Percentiles rank a stretch among this genome's conserved stretches.
Evolutionary conservation across 108 stramenopile genomes (phyloP).

Genomic region (Asterionellopsis glacialis): DNA sequence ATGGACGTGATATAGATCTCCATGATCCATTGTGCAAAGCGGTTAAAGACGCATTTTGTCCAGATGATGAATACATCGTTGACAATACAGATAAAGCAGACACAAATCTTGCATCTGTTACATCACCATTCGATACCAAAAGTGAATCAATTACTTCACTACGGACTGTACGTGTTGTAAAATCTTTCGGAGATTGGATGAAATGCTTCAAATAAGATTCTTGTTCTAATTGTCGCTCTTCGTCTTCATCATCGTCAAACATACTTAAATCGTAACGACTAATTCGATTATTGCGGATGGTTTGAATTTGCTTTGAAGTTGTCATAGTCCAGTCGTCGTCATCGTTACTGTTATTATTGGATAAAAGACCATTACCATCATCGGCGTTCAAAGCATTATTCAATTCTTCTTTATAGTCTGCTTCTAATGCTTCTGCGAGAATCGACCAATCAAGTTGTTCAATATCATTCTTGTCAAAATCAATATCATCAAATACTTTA

Average conservation of each 20-base stretch:
- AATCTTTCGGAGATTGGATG: background rate
- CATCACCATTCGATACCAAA: slow-evolving; percentile 1
- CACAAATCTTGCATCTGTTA: background rate
- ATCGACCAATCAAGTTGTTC: slow-evolving; percentile 6
- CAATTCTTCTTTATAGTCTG: background rate
- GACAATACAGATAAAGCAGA: background rate
- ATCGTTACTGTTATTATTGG: too few species aligned
- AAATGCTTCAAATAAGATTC: background rate
- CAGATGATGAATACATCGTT: slow-evolving; percentile 1
- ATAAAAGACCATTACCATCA: too few species aligned
- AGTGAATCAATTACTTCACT: slow-evolving; percentile 2
- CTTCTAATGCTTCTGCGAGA: slow-evolving; percentile 2
- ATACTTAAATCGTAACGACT: too few species aligned
- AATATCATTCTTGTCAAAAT: background rate
- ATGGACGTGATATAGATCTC: slow-evolving; percentile 72
- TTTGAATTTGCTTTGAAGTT: too few species aligned
- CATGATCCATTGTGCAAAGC: slow-evolving; percentile 46
- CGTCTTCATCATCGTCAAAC: too few species aligned
- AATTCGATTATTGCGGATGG: too few species aligned
- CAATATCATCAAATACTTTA: too few species aligned
- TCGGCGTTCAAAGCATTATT: too few species aligned
- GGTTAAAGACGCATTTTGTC: background rate
- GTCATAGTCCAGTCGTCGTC: too few species aligned
- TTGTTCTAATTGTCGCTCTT: background rate
- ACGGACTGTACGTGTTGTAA: background rate